Conservation (phyloP, 805 yeast species). For the Candida cerambycidarum region DNA sequence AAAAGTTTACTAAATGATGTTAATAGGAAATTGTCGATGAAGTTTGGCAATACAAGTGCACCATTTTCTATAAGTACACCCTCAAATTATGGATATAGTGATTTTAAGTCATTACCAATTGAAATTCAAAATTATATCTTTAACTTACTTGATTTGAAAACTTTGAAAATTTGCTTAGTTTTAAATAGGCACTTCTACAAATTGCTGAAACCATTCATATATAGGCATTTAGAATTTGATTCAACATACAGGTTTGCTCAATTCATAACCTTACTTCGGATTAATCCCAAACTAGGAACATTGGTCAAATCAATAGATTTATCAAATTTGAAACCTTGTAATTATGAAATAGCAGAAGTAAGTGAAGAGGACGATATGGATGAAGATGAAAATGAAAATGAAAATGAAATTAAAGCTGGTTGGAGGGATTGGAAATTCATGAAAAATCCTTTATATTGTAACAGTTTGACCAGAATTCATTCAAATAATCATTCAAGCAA, state of each 20-base stretch:
- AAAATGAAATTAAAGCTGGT: constrained; percentile 56
- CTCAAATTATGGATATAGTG: neutral
- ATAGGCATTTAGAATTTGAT: constrained; percentile 52
- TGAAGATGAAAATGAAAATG: constrained; percentile 14
- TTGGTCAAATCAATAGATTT: constrained; percentile 60
- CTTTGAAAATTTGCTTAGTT: constrained; percentile 45
- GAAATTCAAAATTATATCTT: constrained; percentile 45
- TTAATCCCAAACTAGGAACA: constrained; percentile 53
- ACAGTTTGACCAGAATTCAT: constrained; percentile 18
- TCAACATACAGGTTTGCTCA: constrained; percentile 82
- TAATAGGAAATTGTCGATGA: constrained; percentile 40
- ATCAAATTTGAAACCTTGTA: constrained; percentile 43
- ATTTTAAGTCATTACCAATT: constrained; percentile 36
- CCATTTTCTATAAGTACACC: neutral
- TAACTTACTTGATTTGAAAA: constrained; percentile 30
- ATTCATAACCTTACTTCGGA: constrained; percentile 65
- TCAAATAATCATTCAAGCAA: constrained; percentile 14
- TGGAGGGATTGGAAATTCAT: constrained; percentile 93
- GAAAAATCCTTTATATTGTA: constrained; percentile 62
- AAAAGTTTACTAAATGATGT: constrained; percentile 50
- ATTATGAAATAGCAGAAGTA: constrained; percentile 14
- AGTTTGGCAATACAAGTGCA: constrained; percentile 14
- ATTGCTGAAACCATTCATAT: constrained; percentile 55
- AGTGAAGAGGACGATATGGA: constrained; percentile 9
- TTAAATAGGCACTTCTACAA: constrained; percentile 52